phyloP scores from a whole-genome alignment of 768 basidiomycete species.

The Exidia glandulosa region DNA sequence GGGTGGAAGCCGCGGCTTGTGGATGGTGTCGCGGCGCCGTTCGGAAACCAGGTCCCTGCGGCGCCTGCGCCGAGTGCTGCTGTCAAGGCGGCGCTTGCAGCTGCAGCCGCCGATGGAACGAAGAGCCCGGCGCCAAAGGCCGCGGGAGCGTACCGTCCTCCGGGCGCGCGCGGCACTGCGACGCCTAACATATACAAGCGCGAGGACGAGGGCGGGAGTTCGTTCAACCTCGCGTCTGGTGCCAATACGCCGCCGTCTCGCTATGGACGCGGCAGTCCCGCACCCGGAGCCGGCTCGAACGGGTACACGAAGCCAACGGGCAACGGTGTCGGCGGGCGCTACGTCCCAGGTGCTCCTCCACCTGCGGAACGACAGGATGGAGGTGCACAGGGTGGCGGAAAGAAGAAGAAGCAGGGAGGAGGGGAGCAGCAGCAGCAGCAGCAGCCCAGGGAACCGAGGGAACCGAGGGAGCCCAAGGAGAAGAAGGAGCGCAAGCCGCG shows the following conservation, averaged over 20 bases:
- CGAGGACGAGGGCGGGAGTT: slow-evolving; percentile 76
- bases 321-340: slow-evolving; percentile 20
- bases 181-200: slow-evolving; percentile 85
- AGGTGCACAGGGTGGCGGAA: slow-evolving; percentile 24
- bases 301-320: slow-evolving; percentile 18
- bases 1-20: slow-evolving; percentile 70
- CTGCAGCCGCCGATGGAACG: slow-evolving; percentile 32
- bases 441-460: too few species aligned
- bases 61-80: slow-evolving; percentile 57
- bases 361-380: slow-evolving; percentile 29
- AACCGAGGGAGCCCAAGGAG: slow-evolving; percentile 35
- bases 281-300: slow-evolving; percentile 25
- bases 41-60: slow-evolving; percentile 53
- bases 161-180: slow-evolving; percentile 80
- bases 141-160: slow-evolving; percentile 85
- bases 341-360: slow-evolving; percentile 69
- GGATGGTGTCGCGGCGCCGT: slow-evolving; percentile 47
- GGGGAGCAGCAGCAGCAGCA: background rate
- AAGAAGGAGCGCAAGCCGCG: slow-evolving; percentile 22
- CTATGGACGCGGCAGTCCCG: slow-evolving; percentile 44
- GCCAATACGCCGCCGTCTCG: slow-evolving; percentile 46
- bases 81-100: slow-evolving; percentile 24
- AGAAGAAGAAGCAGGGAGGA: slow-evolving; percentile 32
- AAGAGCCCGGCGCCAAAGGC: slow-evolving; percentile 54
- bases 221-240: slow-evolving; percentile 40